These are phyloP conservation scores for Phytophthora hybrid DNA, from an alignment of 352 stramenopile species.

Conservation along the genomic window DNA sequence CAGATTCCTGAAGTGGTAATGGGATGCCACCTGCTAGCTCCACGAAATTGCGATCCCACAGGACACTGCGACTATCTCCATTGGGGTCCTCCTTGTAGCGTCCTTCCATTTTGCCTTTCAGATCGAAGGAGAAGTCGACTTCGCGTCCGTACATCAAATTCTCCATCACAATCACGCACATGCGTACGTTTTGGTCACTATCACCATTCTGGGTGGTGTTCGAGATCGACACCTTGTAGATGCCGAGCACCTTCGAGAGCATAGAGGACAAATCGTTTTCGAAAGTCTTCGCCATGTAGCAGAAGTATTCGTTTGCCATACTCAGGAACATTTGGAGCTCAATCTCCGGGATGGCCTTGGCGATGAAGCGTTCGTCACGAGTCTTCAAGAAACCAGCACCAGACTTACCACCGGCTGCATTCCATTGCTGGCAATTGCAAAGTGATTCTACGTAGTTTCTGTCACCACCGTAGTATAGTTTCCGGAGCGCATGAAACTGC, in stretches of 20 bases:
- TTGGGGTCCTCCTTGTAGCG: conserved; percentile 62
- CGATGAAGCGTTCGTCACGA: conserved; percentile 88
- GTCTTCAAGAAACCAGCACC: conserved; percentile 89
- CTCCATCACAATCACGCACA: conserved; percentile 91
- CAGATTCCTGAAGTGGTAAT: conserved; percentile 83
- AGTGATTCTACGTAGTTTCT: conserved; percentile 90
- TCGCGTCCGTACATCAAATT: conserved; percentile 89
- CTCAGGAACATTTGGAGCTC: conserved; percentile 92
- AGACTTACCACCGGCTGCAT: conserved; percentile 86
- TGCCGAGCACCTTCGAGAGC: conserved; percentile 88
- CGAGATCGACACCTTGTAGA: conserved; percentile 88
- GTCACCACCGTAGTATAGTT: conserved; percentile 86
- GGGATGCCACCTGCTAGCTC: conserved; percentile 86
- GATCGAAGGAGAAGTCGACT: conserved; percentile 88
- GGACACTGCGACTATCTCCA: conserved; percentile 51
- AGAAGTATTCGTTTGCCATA: conserved; percentile 91
- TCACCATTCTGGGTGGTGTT: conserved; percentile 57
- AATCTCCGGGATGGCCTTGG: conserved; percentile 88
- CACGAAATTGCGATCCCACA: conserved; percentile 91
- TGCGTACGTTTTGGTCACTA: conserved; percentile 71
- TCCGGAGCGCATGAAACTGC: conserved; percentile 88
- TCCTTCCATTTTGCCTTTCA: conserved; percentile 91
- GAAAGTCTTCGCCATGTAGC: conserved; percentile 90
- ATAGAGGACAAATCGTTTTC: conserved; percentile 89
- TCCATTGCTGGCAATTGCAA: conserved; percentile 89